Base-by-base conservation (phyloP, 805 yeast species). In the Candida lessepsii region DNA sequence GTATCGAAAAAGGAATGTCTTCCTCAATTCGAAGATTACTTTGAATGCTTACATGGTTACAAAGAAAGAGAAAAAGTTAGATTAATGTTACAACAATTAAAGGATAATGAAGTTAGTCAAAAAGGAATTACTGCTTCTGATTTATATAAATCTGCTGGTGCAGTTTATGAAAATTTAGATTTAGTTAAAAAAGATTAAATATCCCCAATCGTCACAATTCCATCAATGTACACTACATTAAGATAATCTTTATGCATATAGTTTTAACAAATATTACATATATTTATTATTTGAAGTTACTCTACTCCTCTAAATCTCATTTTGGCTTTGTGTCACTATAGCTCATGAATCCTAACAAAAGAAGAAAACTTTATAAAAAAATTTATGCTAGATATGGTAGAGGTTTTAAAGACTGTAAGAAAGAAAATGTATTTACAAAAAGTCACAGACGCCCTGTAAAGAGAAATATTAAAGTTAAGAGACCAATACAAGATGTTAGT, bases 31-130 rank as follows among this genome's bases (percentile, higher is more conserved):
- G 73, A 70, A 45, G 75, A 70, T 56, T 70, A 70, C 60, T 64
- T 58, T 42, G 75, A 70, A 49, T 70, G 75, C 52, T 63, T 70
- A 54, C 75, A 70, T 51, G 75, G 75, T 19, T 59, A 49, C 49
- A 70, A 70, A 49, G 75, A 70, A 51, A 65, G 73, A 50, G 74
- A 69, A 58, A 67, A 58, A 52, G 61, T 64, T 37, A 59, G 74
- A 54, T 51, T 67, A 42, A 65, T 70, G 73, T 56, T 65, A 53
- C 70, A 69, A 49, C 73, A 70, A 51, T 64, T 70, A 54, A 66
- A 67, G 51, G 70, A 70, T 18, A 70, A 70, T 48, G 73, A 67
- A 50, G 52, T 50, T n/a, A 53, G 58, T 19, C 60, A 67, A 48
- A 56, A 54, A 15, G 74, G 73, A 15, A 65, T 69, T 33, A 62